Base-by-base conservation (phyloP, 2,329 filamentous ascomycete genomes). In the Didymella sp. region DNA sequence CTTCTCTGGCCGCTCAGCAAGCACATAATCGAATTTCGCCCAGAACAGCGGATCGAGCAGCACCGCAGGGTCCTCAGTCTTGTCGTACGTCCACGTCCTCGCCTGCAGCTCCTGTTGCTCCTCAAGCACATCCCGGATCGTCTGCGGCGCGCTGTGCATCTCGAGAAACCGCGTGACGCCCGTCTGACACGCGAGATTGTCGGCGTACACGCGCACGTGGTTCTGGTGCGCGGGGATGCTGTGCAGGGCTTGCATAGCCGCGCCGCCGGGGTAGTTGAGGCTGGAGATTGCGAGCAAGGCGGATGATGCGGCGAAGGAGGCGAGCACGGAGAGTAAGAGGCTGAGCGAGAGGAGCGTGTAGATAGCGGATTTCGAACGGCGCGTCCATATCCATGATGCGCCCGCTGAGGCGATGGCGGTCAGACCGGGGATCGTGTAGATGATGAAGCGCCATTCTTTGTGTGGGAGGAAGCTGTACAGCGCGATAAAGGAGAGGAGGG, bases 361-460 rank as follows among this genome's bases (percentile, higher is more conserved):
- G 30, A 85, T 25, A 2, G 80, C 15, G 1, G 84, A 85, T 72
- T 92, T 93, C 5, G 79, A 70, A n/a, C 85, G 80, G 37, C 89
- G 87, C 0, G 80, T 82, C 78, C 86, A 90, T 42, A 78, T 73
- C 72, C 73, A 77, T 83, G 86, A 84, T 13, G 92, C 91, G 19
- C 87, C 88, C 4, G 91, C 82, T 3, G 91, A 88, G 0, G 92
- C 89, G 2, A 88, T 85, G 11, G 89, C 89, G 0, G 93, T 96
- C 27, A 98, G 79, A 0, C 89, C 83, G 0, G 95, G 95, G 22
- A 96, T 82, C 49, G 87, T 83, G 77, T 98, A 98, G 68, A 98
- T 87, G 66, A 99, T 88, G 80, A 99, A 99, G 17, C 95, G 90
- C 74, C 92, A 90, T 78, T 99, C 95, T 74, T 99, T 99, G 79